phyloP scores from a whole-genome alignment of 2,329 filamentous ascomycete species.

The Eurotiales sp. region DNA sequence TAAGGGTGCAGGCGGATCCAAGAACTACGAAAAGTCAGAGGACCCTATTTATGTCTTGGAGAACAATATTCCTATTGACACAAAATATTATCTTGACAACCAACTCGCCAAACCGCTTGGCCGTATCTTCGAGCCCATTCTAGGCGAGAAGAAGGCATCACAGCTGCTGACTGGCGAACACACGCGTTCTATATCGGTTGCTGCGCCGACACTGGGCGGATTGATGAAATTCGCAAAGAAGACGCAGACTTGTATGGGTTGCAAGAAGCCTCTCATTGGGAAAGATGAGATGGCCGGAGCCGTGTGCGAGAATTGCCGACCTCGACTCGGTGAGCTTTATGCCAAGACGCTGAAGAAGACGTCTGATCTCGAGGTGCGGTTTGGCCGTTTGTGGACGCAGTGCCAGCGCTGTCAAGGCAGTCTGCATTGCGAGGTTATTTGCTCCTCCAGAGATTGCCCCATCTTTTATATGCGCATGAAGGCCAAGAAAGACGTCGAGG shows the following conservation, averaged over 20 bases:
- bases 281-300: constrained; percentile 79
- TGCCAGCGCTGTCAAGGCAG: constrained; percentile 97
- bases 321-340: constrained; percentile 86
- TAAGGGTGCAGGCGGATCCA: constrained; percentile 81
- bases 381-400: constrained; percentile 93
- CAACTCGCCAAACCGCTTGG: constrained; percentile 91
- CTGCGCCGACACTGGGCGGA: constrained; percentile 84
- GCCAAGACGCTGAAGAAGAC: constrained; percentile 84
- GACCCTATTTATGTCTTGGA: constrained; percentile 96
- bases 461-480: constrained; percentile 99
- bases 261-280: constrained; percentile 87
- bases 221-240: constrained; percentile 99
- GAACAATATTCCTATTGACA: constrained; percentile 96
- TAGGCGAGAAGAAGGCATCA: constrained; percentile 86
- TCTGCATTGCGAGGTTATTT: constrained; percentile 98
- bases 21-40: constrained; percentile 96
- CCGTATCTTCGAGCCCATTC: constrained; percentile 95
- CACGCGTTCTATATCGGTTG: constrained; percentile 89
- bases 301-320: constrained; percentile 80
- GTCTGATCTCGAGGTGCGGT: constrained; percentile 87
- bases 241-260: constrained; percentile 97
- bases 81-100: constrained; percentile 97
- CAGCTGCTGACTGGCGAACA: constrained; percentile 87
- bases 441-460: constrained; percentile 90
- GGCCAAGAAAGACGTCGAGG: constrained; percentile 97